Base-by-base conservation (phyloP, 805 yeast genomes). In the Wickerhamiella galacta region DNA sequence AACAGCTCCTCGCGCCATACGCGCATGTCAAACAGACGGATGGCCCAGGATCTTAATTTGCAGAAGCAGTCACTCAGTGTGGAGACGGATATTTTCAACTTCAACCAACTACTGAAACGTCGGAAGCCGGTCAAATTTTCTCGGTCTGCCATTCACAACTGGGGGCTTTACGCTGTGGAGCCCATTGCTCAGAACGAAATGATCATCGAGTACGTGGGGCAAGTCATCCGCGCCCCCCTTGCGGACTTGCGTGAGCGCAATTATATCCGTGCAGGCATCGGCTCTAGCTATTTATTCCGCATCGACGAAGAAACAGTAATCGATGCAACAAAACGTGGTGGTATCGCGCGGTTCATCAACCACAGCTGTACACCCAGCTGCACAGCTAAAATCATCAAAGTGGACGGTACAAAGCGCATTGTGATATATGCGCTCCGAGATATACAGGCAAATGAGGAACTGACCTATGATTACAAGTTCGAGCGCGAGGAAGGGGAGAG, bases 181-280 rank as follows among this genome's bases (percentile, higher is more conserved):
- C 93, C 93, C 2, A 90, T 90, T 49, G 79, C 82, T n/a, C 92
- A 90, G 1, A 78, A 74, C 43, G 98, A 90, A 54, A 87, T 90
- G 95, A 83, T 90, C 48, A 87, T 90, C 38, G 99, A 90, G 54
- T 90, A 90, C 47, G 95, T 90, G 4, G 99, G 99, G 19, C 96
- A 90, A 45, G 67, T 92, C 35, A 73, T 90, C 19, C 64, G 96
- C 35, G 95, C 82, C 48, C 94, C 81, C 36, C 87, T 85, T 25
- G 93, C 95, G 1, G 98, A 90, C 46, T 70, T 80, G 45, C 65
- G 98, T 32, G 99, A 90, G 48, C 73, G 73, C 51, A 66, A 77
- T 29, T 90, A 90, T 52, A 55, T 82, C 39, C 70, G 78, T 44
- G 77, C 85, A 1, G 99, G 99, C 20, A 83, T 90, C 43, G 96